Evolutionary conservation across 495 filamentous ascomycete species (phyloP).

Genomic region (Penicillium tannophilum): DNA sequence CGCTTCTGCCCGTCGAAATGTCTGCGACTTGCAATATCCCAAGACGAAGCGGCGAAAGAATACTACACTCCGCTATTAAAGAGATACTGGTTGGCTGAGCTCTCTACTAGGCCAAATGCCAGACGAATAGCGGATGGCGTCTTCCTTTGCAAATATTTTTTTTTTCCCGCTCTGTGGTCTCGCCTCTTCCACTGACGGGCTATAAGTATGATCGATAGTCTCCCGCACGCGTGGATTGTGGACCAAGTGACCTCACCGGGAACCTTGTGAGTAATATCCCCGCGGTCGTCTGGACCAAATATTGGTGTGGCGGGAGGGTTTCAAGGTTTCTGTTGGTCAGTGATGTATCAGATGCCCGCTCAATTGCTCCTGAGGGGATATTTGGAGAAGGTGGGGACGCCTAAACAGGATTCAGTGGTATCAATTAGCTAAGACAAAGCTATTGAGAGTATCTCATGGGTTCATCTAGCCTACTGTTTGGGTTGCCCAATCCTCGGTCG

Average conservation of each 20-base stretch:
- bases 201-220: neutral
- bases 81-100: neutral
- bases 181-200: neutral
- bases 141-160: neutral
- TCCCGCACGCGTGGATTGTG: neutral
- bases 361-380: neutral
- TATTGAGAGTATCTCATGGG: neutral
- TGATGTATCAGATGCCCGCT: neutral
- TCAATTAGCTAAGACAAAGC: slow-evolving; percentile 1
- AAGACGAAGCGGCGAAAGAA: neutral
- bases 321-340: neutral
- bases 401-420: neutral
- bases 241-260: slow-evolving; percentile 1
- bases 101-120: neutral
- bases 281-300: neutral
- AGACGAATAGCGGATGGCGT: neutral
- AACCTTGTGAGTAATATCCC: neutral
- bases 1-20: neutral
- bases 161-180: neutral
- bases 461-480: neutral
- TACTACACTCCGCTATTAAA: neutral
- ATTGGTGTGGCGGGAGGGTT: neutral
- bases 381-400: neutral
- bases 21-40: neutral
- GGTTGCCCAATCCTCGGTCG: neutral